Evolutionary conservation across 305 asterid species (phyloP).

Genomic region (Andrographis paniculata): DNA sequence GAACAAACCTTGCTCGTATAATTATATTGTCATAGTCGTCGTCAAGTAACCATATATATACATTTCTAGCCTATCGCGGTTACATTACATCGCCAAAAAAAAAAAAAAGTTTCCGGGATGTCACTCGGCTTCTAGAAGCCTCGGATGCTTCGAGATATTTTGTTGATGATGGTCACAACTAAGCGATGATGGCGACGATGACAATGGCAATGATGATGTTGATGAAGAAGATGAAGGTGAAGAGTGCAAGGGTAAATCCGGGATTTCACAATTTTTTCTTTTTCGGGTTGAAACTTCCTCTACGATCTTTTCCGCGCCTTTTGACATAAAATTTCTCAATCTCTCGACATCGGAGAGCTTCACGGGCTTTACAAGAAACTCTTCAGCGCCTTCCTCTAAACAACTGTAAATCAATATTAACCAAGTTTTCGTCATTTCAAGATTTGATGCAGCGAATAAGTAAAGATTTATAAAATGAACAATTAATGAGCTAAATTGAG

Average conservation of each 20-base stretch:
- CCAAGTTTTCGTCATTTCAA: too few species aligned
- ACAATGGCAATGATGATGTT: constrained; percentile 5
- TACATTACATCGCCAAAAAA: neutral
- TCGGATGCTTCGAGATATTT: constrained; percentile 26
- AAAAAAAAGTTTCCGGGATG: neutral
- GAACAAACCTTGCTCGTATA: too few species aligned
- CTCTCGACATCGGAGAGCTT: constrained; percentile 76
- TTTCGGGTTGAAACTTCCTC: constrained; percentile 25
- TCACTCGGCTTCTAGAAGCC: constrained; percentile 17
- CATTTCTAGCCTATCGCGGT: too few species aligned
- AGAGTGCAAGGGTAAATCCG: constrained; percentile 12
- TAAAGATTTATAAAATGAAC: too few species aligned
- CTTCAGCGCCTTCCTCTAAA: constrained; percentile 87
- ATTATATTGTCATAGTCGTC: too few species aligned
- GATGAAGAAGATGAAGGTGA: constrained; percentile 7
- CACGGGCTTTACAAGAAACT: constrained; percentile 79
- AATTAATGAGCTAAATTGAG: too few species aligned
- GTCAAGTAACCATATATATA: too few species aligned
- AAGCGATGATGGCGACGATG: constrained; percentile 14
- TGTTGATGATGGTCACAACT: constrained; percentile 10
- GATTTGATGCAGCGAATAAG: too few species aligned
- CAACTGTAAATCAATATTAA: constrained; percentile 37
- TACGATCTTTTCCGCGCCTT: constrained; percentile 26
- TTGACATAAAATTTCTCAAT: constrained; percentile 41
- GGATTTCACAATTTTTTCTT: constrained; percentile 32